Conservation (phyloP, 371 early-diverging fungal genomes). For the Lichtheimia ramosa region DNA sequence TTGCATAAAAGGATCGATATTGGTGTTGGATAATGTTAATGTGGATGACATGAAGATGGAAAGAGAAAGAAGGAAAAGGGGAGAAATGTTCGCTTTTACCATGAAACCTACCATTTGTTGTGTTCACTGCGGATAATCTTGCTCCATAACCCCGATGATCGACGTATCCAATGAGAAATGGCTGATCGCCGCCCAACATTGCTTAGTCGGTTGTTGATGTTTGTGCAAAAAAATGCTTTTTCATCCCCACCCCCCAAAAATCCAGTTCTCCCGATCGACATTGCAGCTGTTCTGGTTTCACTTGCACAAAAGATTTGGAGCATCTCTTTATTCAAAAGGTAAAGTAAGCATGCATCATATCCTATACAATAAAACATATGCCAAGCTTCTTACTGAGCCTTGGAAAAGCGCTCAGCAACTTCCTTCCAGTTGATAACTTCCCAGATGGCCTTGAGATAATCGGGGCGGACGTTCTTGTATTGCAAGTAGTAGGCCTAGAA, state of each 20-base stretch:
- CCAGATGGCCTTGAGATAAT: slow-evolving; percentile 96
- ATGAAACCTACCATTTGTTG: not conserved
- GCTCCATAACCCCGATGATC: not conserved
- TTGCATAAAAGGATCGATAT: not conserved
- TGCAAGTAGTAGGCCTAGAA: slow-evolving; percentile 92
- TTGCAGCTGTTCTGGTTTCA: not conserved
- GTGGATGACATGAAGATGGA: not conserved
- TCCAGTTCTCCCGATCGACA: not conserved
- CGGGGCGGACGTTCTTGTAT: slow-evolving; percentile 95
- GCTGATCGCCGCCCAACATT: not conserved
- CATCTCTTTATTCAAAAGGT: not conserved
- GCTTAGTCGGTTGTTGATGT: not conserved
- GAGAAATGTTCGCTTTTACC: not conserved
- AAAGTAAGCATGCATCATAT: not conserved
- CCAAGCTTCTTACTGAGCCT: slow-evolving; percentile 39
- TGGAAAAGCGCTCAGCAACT: slow-evolving; percentile 80
- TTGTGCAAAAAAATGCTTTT: not conserved
- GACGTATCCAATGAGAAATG: not conserved
- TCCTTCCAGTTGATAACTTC: slow-evolving; percentile 98
- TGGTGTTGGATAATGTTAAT: not conserved
- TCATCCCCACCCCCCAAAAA: not conserved
- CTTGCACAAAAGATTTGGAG: not conserved
- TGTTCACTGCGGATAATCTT: too few relatives aligned
- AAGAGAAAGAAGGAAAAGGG: not conserved
- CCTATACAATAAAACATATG: too few relatives aligned